Base-by-base conservation (phyloP, 306 rosid species). In the Quillaja saponaria region DNA sequence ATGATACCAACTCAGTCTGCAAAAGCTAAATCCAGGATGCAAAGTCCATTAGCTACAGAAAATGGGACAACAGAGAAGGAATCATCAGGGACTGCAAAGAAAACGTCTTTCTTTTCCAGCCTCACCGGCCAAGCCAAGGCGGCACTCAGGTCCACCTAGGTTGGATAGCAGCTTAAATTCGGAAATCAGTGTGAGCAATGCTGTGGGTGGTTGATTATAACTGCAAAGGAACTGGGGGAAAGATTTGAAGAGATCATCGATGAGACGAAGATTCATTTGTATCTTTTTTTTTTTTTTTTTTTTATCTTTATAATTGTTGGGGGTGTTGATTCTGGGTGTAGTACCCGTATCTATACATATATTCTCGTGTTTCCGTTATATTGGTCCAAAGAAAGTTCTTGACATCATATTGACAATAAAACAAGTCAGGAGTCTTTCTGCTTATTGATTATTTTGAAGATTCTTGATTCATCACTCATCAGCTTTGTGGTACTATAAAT, bases 1-100 rank as follows among this genome's bases (percentile, higher is more conserved):
- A 92, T 88, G 96, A 82, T 85, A 18, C 80, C 92, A 13, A 86
- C 98, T 25, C 78, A 82, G 73, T 92, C 98, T 6, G 90, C 96
- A 35, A 87, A 82, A 80, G 95, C 96, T 0, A 92, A 82, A 85
- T 79, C 94, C 13, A 84, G 86, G 82, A 63, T 83, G 67, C 90
- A 83, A 12, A 84, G 95, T 72, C 96, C 91, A 39, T 49, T 78
- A 28, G 85, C 75, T n/a, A 57, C 61, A 5, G 91, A 84, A 74
- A 86, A 79, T 42, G 89, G 82, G 13, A 71, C 75, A 6, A 47
- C 79, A 5, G 98, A 81, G 34, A 86, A 74, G 49, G 90, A 80
- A 8, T 76, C 88, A 31, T 61, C 51, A 3, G 86, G 86, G 61
- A 72, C 86, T 13, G 86, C 82, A 39, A 92, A 84, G 86, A 88